Percentiles rank a stretch among this genome's conserved stretches.
phyloP scores from a whole-genome alignment of 495 filamentous ascomycete genomes.

The Jackrogersella minutella region DNA sequence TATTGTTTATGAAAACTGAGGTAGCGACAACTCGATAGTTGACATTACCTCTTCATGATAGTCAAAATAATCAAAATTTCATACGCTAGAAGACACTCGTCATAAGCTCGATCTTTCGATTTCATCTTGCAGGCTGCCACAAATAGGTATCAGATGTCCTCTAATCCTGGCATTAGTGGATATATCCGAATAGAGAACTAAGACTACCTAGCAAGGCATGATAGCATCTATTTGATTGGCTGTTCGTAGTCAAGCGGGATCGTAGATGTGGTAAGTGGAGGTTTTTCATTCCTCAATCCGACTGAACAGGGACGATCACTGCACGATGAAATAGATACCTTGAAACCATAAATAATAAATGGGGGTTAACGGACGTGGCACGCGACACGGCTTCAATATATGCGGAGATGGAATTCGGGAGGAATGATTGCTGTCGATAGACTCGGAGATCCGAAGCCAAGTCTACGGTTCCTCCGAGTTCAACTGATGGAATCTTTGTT shows the following conservation, averaged over 20 bases:
- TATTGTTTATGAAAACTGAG: not conserved
- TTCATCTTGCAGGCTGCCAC: conserved; percentile 13
- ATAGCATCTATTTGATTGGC: conserved; percentile 15
- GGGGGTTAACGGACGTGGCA: not conserved
- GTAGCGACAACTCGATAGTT: not conserved
- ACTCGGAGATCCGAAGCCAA: conserved; percentile 31
- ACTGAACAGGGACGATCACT: conserved; percentile 21
- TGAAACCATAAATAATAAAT: not conserved
- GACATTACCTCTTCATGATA: not conserved
- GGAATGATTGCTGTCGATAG: not conserved
- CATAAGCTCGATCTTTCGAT: not conserved
- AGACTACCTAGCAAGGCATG: conserved; percentile 12
- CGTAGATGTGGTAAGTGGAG: conserved; percentile 14
- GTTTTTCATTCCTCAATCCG: not conserved
- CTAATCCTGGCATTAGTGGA: conserved; percentile 26
- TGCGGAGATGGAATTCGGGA: not conserved
- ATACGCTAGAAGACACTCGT: not conserved
- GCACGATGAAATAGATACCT: conserved; percentile 12
- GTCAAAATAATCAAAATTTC: not conserved
- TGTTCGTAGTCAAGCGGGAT: conserved; percentile 4
- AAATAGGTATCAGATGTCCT: conserved; percentile 7
- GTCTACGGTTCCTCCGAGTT: conserved; percentile 15
- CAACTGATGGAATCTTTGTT: conserved; percentile 25
- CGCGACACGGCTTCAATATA: conserved; percentile 9
- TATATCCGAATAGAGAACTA: conserved; percentile 16